Evolutionary conservation across 768 basidiomycete species (phyloP).

Genomic region (Podaxis mareebaensis): DNA sequence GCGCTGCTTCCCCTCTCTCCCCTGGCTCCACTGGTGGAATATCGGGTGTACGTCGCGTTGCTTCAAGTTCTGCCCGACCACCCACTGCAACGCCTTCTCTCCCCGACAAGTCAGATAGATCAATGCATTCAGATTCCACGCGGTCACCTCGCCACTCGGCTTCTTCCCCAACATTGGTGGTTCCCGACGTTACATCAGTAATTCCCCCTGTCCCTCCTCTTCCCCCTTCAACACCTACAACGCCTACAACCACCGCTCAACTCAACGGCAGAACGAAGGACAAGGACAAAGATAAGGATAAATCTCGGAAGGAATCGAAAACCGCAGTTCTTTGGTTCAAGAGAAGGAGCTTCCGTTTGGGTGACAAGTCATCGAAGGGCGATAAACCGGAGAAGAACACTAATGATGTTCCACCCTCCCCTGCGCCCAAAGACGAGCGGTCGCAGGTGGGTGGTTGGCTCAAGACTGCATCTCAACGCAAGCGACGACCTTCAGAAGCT

Average conservation of each 20-base stretch:
- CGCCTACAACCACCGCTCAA: constrained; percentile 19
- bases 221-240: constrained; percentile 25
- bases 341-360: constrained; percentile 47
- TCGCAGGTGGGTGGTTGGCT: constrained; percentile 24
- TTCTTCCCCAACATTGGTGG: constrained; percentile 28
- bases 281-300: constrained; percentile 38
- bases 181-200: constrained; percentile 19
- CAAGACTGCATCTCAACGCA: constrained; percentile 20
- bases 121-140: constrained; percentile 25
- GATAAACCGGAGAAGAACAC: constrained; percentile 13
- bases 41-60: constrained; percentile 28
- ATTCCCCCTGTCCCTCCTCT: constrained; percentile 20
- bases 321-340: constrained; percentile 49
- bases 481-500: constrained; percentile 23
- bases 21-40: not conserved
- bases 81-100: not conserved
- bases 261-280: constrained; percentile 36
- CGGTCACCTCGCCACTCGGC: constrained; percentile 31
- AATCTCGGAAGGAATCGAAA: constrained; percentile 40
- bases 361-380: constrained; percentile 28
- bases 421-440: constrained; percentile 21
- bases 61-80: constrained; percentile 30
- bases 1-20: not conserved
- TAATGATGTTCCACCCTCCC: constrained; percentile 23
- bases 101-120: not conserved